A percentile compares a stretch with the other conserved stretches of the same genome.
These are phyloP conservation scores for Phialophora chinensis DNA, from an alignment of 2,329 filamentous ascomycete genomes.

Conservation along the genomic window DNA sequence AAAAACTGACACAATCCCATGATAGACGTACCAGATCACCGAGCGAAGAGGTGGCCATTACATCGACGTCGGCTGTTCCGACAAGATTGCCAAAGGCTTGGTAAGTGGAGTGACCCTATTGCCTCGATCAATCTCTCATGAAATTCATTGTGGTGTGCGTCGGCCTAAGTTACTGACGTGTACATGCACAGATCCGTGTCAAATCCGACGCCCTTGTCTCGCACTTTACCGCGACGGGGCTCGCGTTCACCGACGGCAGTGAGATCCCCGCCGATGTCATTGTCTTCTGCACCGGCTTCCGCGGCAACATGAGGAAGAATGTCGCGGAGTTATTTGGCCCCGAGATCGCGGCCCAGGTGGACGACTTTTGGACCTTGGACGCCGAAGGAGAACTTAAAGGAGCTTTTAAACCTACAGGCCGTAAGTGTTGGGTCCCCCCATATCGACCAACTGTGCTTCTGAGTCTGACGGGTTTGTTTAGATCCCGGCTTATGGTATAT, in stretches of 20 bases:
- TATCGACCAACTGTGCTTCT: too few species aligned
- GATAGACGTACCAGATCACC: constrained; percentile 44
- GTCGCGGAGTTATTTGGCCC: constrained; percentile 49
- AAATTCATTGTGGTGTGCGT: neutral
- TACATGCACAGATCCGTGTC: constrained; percentile 48
- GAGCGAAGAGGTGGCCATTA: constrained; percentile 56
- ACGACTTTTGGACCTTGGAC: constrained; percentile 54
- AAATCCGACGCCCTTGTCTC: constrained; percentile 48
- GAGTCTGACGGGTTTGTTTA: constrained; percentile 12
- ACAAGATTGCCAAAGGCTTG: constrained; percentile 50
- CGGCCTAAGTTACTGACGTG: neutral
- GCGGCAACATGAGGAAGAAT: constrained; percentile 49
- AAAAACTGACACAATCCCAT: too few species aligned
- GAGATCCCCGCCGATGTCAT: constrained; percentile 54
- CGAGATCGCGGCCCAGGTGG: constrained; percentile 48
- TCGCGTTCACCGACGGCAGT: constrained; percentile 53
- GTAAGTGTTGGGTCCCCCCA: constrained; percentile 40
- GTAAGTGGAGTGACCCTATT: constrained; percentile 26
- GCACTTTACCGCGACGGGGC: constrained; percentile 47
- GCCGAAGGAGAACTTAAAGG: constrained; percentile 55
- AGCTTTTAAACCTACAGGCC: constrained; percentile 48
- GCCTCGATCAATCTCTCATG: too few species aligned
- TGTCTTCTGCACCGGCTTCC: constrained; percentile 56
- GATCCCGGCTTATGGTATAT: constrained; percentile 51
- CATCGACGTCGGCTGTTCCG: constrained; percentile 53